Evolutionary conservation across 352 stramenopile genomes (phyloP).

Genomic region (Phytophthora ramorum): DNA sequence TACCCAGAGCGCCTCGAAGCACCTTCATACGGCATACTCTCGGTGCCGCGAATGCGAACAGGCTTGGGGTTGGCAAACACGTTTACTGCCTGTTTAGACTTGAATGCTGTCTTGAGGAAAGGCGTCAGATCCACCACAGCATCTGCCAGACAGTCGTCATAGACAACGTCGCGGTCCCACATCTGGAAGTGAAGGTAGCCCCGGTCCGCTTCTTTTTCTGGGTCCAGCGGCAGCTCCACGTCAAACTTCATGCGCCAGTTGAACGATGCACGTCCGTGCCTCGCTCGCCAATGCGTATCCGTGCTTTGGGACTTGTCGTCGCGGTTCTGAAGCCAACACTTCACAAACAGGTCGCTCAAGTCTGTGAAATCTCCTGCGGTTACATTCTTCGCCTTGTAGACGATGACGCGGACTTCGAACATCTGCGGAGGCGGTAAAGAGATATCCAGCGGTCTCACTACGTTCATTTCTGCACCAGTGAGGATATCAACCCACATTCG

Average conservation of each 20-base stretch:
- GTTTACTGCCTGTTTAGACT: conserved; percentile 69
- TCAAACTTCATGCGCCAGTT: conserved; percentile 95
- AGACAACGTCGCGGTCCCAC: conserved; percentile 83
- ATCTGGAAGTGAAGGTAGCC: conserved; percentile 80
- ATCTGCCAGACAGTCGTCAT: conserved; percentile 83
- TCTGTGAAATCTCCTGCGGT: conserved; percentile 84
- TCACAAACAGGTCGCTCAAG: conserved; percentile 92
- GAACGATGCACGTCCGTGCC: conserved; percentile 87
- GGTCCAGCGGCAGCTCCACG: conserved; percentile 80
- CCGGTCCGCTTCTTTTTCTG: conserved; percentile 71
- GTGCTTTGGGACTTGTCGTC: conserved; percentile 81
- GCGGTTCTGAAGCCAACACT: conserved; percentile 86
- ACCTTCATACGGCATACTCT: conserved; percentile 41
- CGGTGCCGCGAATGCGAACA: conserved; percentile 48
- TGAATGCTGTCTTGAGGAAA: conserved; percentile 77
- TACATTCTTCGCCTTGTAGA: conserved; percentile 93
- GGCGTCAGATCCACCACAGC: conserved; percentile 66
- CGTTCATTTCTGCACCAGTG: conserved; percentile 66
- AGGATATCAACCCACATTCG: conserved; percentile 93
- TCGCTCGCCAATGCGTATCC: conserved; percentile 92
- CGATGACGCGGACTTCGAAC: conserved; percentile 93
- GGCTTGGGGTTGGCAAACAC: conserved; percentile 81
- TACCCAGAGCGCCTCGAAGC: conserved; percentile 27
- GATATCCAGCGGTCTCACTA: conserved; percentile 81
- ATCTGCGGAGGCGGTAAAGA: conserved; percentile 69